Conservation (phyloP, 2,329 filamentous ascomycete genomes). For the Trichoderma oligosporum region DNA sequence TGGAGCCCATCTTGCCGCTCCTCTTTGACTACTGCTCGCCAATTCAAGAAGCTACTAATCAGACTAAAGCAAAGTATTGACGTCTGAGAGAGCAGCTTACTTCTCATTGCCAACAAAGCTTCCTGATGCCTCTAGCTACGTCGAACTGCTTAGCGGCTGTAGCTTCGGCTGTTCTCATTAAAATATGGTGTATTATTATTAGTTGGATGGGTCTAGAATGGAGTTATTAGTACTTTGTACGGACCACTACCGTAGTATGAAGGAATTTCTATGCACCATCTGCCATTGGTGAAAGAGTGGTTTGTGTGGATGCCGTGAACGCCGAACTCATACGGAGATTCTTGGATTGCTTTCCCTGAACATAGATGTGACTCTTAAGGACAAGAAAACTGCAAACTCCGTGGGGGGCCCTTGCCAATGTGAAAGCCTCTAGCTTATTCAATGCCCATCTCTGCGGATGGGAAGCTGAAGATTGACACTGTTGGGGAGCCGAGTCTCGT, state of each 20-base stretch:
- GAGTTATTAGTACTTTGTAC: not conserved
- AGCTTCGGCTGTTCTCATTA: not conserved
- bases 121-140: not conserved
- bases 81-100: not conserved
- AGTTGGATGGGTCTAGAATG: not conserved
- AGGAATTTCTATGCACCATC: not conserved
- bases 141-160: not conserved
- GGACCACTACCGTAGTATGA: not conserved
- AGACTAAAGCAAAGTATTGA: not conserved
- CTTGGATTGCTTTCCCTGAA: not conserved
- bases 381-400: not conserved
- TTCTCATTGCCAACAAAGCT: not conserved
- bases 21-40: not conserved
- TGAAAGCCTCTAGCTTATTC: too few species aligned
- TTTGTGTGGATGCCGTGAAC: not conserved
- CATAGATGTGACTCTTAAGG: not conserved
- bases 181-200: not conserved
- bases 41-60: not conserved
- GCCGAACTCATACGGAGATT: not conserved
- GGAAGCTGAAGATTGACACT: not conserved
- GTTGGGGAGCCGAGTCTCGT: not conserved
- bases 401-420: not conserved
- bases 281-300: not conserved
- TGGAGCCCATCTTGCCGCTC: conserved; percentile 4
- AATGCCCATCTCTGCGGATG: not conserved